A percentile compares a stretch with the other conserved stretches of the same genome.
phyloP scores from a whole-genome alignment of 352 stramenopile genomes.

The Phytophthora aleatoria region DNA sequence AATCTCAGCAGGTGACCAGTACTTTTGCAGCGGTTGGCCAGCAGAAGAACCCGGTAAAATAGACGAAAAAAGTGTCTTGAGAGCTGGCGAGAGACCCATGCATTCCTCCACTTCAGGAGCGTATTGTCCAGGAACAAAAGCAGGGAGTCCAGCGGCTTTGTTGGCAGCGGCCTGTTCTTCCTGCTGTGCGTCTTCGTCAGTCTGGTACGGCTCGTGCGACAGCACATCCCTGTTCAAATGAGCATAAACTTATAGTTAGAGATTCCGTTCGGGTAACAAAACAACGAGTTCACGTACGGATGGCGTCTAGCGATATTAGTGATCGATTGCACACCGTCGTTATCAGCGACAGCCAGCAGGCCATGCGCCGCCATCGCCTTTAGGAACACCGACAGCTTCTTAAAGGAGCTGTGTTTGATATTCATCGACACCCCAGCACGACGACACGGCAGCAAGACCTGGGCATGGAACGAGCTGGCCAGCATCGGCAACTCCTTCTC shows the following conservation, averaged over 20 bases:
- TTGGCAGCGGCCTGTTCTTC: conserved; percentile 50
- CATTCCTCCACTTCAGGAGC: conserved; percentile 72
- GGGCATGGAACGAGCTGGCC: conserved; percentile 75
- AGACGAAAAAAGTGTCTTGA: conserved; percentile 59
- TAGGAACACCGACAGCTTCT: conserved; percentile 82
- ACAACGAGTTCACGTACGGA: conserved; percentile 53
- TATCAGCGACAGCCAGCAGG: conserved; percentile 61
- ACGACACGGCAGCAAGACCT: conserved; percentile 65
- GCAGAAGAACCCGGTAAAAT: conserved; percentile 23
- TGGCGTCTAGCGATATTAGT: conserved; percentile 64
- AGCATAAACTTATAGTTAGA: conserved; percentile 16
- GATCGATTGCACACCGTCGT: conserved; percentile 83
- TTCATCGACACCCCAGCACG: conserved; percentile 60
- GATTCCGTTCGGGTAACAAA: not conserved
- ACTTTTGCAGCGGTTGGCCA: conserved; percentile 46
- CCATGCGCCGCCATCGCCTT: conserved; percentile 63
- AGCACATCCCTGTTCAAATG: conserved; percentile 52
- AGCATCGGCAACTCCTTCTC: conserved; percentile 85
- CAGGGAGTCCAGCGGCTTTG: conserved; percentile 40
- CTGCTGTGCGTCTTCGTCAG: conserved; percentile 52
- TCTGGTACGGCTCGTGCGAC: conserved; percentile 57
- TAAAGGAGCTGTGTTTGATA: conserved; percentile 82
- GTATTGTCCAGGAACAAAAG: conserved; percentile 64
- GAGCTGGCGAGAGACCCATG: conserved; percentile 55
- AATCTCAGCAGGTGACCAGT: conserved; percentile 57